Percentiles rank a stretch among this genome's conserved stretches.
These are phyloP conservation scores for Coniella vitis DNA, from an alignment of 2,329 filamentous ascomycete genomes.

Conservation along the genomic window DNA sequence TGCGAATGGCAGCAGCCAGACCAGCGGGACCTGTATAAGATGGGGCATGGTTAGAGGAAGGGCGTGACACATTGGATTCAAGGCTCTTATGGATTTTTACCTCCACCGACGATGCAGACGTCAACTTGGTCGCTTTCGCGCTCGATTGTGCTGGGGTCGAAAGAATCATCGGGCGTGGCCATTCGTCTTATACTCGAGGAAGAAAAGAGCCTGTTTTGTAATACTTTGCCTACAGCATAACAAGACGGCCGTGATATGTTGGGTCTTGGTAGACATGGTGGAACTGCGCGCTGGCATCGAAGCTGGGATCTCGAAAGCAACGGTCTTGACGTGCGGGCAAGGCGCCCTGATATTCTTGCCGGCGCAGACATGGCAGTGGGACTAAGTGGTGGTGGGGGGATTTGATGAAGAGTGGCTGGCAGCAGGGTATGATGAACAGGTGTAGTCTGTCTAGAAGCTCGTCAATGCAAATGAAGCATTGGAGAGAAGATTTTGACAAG, in stretches of 20 bases:
- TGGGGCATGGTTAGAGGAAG: background rate
- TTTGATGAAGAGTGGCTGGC: background rate
- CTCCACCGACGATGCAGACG: constrained; percentile 92
- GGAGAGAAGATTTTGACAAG: background rate
- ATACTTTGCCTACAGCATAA: constrained; percentile 7
- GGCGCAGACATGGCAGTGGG: constrained; percentile 21
- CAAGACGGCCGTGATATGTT: constrained; percentile 6
- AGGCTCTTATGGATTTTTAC: constrained; percentile 31
- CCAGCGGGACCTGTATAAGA: constrained; percentile 66
- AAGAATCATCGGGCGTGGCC: constrained; percentile 42
- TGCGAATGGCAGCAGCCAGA: constrained; percentile 81
- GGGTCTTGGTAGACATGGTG: constrained; percentile 8
- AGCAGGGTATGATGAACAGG: no score
- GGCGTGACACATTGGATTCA: background rate
- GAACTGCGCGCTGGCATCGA: background rate
- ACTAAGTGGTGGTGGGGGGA: background rate
- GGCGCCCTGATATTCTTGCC: constrained; percentile 21
- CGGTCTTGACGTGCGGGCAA: constrained; percentile 19
- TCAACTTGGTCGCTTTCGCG: constrained; percentile 91
- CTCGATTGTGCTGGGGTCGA: constrained; percentile 64
- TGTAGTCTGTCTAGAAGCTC: background rate
- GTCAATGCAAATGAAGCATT: constrained; percentile 2
- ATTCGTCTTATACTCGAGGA: constrained; percentile 21
- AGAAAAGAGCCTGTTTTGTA: constrained; percentile 19
- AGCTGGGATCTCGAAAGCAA: constrained; percentile 1